A percentile compares a stretch with the other conserved stretches of the same genome.
phyloP scores from a whole-genome alignment of 2,329 filamentous ascomycete genomes.

The Claviceps purpurea region DNA sequence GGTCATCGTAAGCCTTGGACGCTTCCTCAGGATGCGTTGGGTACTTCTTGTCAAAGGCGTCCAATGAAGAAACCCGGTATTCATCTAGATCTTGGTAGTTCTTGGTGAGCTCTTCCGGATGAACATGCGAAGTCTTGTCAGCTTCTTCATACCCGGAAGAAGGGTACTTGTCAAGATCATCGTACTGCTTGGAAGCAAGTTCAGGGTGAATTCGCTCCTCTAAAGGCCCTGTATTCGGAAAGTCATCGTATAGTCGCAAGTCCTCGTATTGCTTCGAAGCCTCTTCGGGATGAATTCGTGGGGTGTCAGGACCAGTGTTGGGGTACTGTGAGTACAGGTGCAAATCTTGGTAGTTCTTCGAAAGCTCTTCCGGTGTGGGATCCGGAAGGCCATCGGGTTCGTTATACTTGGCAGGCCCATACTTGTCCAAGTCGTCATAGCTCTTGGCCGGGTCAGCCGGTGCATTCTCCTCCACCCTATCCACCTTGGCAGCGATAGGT shows the following conservation, averaged over 20 bases:
- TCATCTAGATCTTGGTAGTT: conserved; percentile 27
- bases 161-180: conserved; percentile 20
- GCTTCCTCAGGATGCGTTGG: conserved; percentile 21
- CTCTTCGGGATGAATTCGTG: conserved; percentile 20
- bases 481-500: conserved; percentile 6
- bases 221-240: conserved; percentile 13
- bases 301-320: conserved; percentile 12
- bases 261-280: conserved; percentile 24
- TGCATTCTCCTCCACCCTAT: not conserved
- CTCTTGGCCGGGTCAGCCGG: not conserved
- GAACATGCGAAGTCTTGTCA: conserved; percentile 13
- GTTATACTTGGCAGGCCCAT: conserved; percentile 7
- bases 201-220: conserved; percentile 16
- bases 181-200: conserved; percentile 20
- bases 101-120: conserved; percentile 26
- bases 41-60: conserved; percentile 13
- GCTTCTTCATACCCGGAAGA: conserved; percentile 18
- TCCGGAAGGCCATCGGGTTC: conserved; percentile 7
- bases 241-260: conserved; percentile 19
- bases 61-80: conserved; percentile 22
- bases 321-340: conserved; percentile 11
- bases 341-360: conserved; percentile 19
- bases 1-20: conserved; percentile 26
- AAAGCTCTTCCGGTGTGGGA: conserved; percentile 15
- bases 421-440: conserved; percentile 7